Evolutionary conservation across 306 rosid genomes (phyloP), one percentile per base, ranked within the genome.

Genomic region (Vachellia pachyceras): DNA sequence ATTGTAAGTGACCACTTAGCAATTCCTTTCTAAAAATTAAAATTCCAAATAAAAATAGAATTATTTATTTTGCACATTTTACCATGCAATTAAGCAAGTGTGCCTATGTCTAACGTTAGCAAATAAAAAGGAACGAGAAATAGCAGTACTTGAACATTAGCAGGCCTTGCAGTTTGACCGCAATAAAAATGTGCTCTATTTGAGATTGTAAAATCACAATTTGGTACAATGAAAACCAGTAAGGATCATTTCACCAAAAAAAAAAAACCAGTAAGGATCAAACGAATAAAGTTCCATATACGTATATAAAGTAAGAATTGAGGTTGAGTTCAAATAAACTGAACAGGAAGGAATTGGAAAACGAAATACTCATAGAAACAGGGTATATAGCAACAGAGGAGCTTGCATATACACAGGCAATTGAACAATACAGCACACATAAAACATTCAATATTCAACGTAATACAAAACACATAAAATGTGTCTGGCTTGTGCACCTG

Each of bases 401-500:
- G 29, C 14, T 49, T 58, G 13, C 33, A 72, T 9, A 72, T 70
- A 54, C 60, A 71, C 7, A 15, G 66, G 18, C 60, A 39, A 50
- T 42, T 13, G 6, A 42, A 73, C 14, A 15, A 74, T 39, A 20
- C 13, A 37, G n/a, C 12, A 7, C n/a, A 35, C 13, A 69, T 41
- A 70, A 77, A 74, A 40, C 50, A 52, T 72, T 67, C 61, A 49
- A 36, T 54, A 40, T 40, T 61, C 69, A 69, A 17, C 22, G 37
- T 37, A 8, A 75, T 57, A 22, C 22, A 57, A 29, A 15, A 17
- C 37, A 35, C 14, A 69, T 33, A 73, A 25, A 58, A 76, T 61
- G 55, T 72, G 29, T 47, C 73, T 67, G 47, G 60, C 73, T 33
- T 35, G 77, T 72, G 73, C 82, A 95, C 99, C 97, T 87, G 83